Base-by-base conservation (phyloP, 805 yeast genomes). In the Candida quercuum region DNA sequence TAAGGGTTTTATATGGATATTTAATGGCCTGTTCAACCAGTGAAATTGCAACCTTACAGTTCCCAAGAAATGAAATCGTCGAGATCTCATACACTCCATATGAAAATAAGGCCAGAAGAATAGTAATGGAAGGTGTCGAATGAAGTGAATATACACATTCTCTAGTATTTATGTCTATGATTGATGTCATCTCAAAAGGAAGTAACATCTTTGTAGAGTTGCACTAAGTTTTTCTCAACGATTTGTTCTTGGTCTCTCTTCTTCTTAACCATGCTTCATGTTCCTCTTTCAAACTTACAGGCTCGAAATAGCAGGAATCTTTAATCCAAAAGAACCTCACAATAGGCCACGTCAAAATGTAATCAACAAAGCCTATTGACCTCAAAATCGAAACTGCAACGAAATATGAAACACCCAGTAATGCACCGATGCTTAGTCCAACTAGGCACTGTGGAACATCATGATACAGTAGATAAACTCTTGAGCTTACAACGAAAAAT, bases 1-100 rank as follows among this genome's bases (percentile, higher is more conserved):
- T 94, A 45, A 71, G 89, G 42, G 96, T 93, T 5, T 72, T 93
- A 36, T 93, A 88, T 53, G 99, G 98, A 4, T 93, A 93, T 61
- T 69, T 91, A 51, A 86, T 93, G 96, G 93, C 96, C 6, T 81
- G 86, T 47, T 76, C 91, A 3, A 85, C 93, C 49, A 71, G 71
- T 43, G 97, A 89, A 49, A 87, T 93, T 41, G 97, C 99, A 6
- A 64, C 67, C 28, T 66, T 91, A 36, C 67, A 75, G 43, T 89
- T 93, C 61, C 80, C 91, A 27, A 76, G 86, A 40, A 76, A 85
- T 56, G 93, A 87, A 52, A 72, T 93, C 36, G 85, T 89, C 43
- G 95, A 91, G 61, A 80, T 93, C 26, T 74, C 84, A 29, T 89
- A 88, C 58, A 82, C 84, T 44, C 95, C 96, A 0, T 88, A 88